A percentile compares a stretch with the other conserved stretches of the same genome.
Conservation (phyloP, 129 eudicot species). For the Erigeron canadensis region DNA sequence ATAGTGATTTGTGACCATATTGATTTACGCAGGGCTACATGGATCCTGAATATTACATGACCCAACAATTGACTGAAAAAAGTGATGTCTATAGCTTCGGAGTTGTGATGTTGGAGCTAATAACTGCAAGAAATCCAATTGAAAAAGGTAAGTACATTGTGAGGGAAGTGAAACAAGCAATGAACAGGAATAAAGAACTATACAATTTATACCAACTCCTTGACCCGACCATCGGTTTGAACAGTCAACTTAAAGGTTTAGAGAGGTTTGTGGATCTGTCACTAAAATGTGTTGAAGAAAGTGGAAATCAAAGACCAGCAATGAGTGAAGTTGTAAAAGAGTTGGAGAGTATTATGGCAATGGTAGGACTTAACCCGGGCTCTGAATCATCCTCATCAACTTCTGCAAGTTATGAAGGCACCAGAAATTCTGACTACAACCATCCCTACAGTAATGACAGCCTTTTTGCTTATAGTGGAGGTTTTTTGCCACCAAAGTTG, state of each 20-base stretch:
- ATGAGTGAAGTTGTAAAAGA: constrained; percentile 72
- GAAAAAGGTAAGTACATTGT: constrained; percentile 74
- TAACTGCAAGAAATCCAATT: constrained; percentile 66
- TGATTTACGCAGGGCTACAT: constrained; percentile 44
- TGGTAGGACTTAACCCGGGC: constrained; percentile 50
- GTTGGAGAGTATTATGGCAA: constrained; percentile 48
- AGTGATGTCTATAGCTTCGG: constrained; percentile 81
- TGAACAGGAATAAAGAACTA: constrained; percentile 43
- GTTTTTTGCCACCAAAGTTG: constrained; percentile 9
- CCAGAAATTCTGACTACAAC: background rate
- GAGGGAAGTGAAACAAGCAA: constrained; percentile 52
- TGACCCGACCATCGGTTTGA: constrained; percentile 54
- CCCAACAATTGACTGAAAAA: constrained; percentile 56
- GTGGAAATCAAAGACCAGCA: constrained; percentile 51
- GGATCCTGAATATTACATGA: constrained; percentile 70
- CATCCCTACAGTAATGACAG: constrained; percentile 28
- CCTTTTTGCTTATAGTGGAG: constrained; percentile 27
- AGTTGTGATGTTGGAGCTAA: constrained; percentile 56
- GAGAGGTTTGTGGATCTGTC: constrained; percentile 59
- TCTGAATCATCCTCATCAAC: constrained; percentile 49
- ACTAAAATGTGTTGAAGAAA: constrained; percentile 56
- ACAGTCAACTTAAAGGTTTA: constrained; percentile 38
- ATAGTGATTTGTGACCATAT: background rate
- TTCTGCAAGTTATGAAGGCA: constrained; percentile 31
- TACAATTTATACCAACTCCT: constrained; percentile 46